A percentile compares a stretch with the other conserved stretches of the same genome.
These are phyloP conservation scores for Elongisporangium anandrum DNA, from an alignment of 352 stramenopile genomes.

Conservation along the genomic window DNA sequence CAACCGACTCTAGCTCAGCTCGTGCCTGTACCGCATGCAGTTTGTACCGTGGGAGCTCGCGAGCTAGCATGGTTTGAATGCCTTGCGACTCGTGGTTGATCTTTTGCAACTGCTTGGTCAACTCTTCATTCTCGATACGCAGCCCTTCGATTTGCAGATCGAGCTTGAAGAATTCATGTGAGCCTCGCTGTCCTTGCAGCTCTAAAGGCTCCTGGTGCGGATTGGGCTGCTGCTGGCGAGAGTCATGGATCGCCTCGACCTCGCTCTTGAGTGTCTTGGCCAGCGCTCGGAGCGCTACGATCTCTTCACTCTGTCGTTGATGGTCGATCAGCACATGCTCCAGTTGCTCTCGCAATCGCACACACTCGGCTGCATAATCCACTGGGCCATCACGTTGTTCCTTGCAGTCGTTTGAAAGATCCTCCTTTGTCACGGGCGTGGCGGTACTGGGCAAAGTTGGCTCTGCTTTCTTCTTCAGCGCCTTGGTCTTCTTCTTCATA, in stretches of 20 bases:
- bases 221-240: neutral
- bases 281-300: slow-evolving; percentile 48
- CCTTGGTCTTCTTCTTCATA: neutral
- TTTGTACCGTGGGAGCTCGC: slow-evolving; percentile 23
- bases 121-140: slow-evolving; percentile 25
- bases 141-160: slow-evolving; percentile 44
- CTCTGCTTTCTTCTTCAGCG: neutral
- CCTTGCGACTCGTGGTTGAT: slow-evolving; percentile 8
- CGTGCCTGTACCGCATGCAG: slow-evolving; percentile 29
- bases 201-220: neutral
- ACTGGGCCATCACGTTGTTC: neutral
- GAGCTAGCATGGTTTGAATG: slow-evolving; percentile 9
- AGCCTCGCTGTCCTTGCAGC: neutral
- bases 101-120: slow-evolving; percentile 18
- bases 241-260: slow-evolving; percentile 35
- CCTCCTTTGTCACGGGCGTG: neutral
- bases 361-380: slow-evolving; percentile 25
- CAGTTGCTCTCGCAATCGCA: slow-evolving; percentile 39
- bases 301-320: slow-evolving; percentile 53
- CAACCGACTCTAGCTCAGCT: slow-evolving; percentile 29
- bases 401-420: neutral
- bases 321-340: slow-evolving; percentile 38
- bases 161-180: slow-evolving; percentile 45
- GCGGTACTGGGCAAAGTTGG: no score
- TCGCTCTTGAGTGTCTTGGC: slow-evolving; percentile 51